Evolutionary conservation across 345 rosid species (phyloP).

Genomic region (Nephelium lappaceum): DNA sequence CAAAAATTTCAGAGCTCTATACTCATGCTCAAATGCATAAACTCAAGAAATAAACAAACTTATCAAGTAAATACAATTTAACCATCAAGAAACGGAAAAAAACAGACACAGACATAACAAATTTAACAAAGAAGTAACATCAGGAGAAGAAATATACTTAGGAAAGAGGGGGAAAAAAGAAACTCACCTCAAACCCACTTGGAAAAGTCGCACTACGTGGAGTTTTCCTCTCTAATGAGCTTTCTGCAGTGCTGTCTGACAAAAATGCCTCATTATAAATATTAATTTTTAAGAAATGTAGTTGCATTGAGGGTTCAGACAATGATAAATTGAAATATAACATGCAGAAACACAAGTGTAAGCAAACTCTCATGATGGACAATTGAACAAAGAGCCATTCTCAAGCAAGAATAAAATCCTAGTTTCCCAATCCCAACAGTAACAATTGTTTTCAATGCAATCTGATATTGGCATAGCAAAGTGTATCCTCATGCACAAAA

Average conservation of each 20-base stretch:
- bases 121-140: not conserved
- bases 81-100: not conserved
- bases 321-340: not conserved
- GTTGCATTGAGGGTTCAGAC: not conserved
- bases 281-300: slow-evolving; percentile 7
- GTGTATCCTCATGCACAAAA: not conserved
- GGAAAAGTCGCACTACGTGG: slow-evolving; percentile 59
- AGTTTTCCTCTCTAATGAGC: slow-evolving; percentile 44
- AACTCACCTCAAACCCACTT: slow-evolving; percentile 68
- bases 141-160: not conserved
- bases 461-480: not conserved
- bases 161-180: too few relatives aligned
- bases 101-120: not conserved
- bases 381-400: not conserved
- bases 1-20: not conserved
- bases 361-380: not conserved
- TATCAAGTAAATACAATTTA: not conserved
- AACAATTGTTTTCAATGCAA: not conserved
- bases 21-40: not conserved
- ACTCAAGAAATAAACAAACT: not conserved
- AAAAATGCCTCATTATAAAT: slow-evolving; percentile 28
- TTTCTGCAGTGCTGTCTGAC: slow-evolving; percentile 36
- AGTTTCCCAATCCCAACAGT: not conserved
- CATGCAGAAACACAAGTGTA: not conserved
- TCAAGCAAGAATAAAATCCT: not conserved